A percentile compares a stretch with the other conserved stretches of the same genome.
Conservation (phyloP, 768 basidiomycete species). For the Plicaturopsis crispa region DNA sequence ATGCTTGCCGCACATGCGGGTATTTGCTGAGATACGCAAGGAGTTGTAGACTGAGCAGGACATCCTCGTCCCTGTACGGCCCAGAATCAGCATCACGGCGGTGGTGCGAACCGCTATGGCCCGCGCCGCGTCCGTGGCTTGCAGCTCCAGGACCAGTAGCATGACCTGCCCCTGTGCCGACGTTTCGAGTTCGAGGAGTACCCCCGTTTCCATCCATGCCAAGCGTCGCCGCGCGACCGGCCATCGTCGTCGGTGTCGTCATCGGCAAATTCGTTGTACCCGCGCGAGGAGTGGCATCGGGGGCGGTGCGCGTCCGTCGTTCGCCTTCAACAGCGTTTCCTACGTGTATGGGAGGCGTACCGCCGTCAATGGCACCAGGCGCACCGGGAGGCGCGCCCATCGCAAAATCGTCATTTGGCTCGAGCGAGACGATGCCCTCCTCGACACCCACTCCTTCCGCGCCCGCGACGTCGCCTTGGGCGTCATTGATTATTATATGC, state of each 20-base stretch:
- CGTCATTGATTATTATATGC: constrained; percentile 46
- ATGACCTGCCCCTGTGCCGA: no score
- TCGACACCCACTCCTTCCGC: constrained; percentile 51
- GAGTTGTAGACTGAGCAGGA: constrained; percentile 83
- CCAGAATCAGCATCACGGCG: constrained; percentile 38
- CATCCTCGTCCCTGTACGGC: constrained; percentile 91
- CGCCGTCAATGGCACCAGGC: constrained; percentile 62
- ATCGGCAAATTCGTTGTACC: constrained; percentile 48
- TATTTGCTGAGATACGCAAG: constrained; percentile 97
- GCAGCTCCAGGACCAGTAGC: background rate
- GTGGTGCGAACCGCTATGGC: constrained; percentile 28
- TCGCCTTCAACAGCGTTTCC: background rate
- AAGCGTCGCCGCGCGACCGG: constrained; percentile 4
- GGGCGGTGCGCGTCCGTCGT: constrained; percentile 29
- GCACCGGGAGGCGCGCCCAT: constrained; percentile 90
- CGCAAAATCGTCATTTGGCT: constrained; percentile 81
- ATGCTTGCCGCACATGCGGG: constrained; percentile 92
- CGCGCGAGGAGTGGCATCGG: constrained; percentile 60
- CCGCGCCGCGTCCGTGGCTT: no score
- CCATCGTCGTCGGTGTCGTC: constrained; percentile 1
- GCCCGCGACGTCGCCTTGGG: constrained; percentile 28
- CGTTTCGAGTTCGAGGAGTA: no score
- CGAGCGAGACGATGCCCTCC: constrained; percentile 69
- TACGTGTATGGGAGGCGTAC: constrained; percentile 2
- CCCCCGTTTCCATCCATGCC: constrained; percentile 8